These are phyloP conservation scores for Desmodesmus armatus DNA, from an alignment of 139 green algal species.

Conservation along the genomic window DNA sequence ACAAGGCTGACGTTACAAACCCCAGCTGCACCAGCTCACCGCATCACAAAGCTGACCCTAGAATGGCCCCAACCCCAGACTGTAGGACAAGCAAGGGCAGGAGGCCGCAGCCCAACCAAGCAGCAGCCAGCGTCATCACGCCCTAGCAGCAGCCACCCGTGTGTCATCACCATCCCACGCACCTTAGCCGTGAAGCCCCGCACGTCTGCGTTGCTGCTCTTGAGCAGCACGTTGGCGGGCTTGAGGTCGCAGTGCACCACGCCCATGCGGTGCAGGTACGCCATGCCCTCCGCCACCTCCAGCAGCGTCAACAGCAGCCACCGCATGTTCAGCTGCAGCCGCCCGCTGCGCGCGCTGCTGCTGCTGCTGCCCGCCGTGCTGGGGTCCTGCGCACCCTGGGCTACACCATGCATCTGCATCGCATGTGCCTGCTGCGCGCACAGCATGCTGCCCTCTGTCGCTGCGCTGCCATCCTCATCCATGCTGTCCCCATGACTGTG, in stretches of 20 bases:
- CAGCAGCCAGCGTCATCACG: too few relatives aligned
- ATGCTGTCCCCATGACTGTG: background rate
- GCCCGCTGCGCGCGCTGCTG: background rate
- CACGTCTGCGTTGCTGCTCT: constrained; percentile 59
- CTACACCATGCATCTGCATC: background rate
- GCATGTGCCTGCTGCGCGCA: background rate
- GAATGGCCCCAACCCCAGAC: too few relatives aligned
- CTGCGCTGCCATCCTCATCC: background rate
- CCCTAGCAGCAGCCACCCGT: too few relatives aligned
- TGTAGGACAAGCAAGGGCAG: too few relatives aligned
- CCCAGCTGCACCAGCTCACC: too few relatives aligned
- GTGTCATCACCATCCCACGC: too few relatives aligned
- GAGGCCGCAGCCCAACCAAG: too few relatives aligned
- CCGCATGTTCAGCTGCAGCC: constrained; percentile 56
- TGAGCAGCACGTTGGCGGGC: constrained; percentile 77
- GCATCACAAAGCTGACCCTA: too few relatives aligned
- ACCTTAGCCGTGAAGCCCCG: constrained; percentile 83
- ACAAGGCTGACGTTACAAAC: too few relatives aligned
- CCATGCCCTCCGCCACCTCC: constrained; percentile 68
- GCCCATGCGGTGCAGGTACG: constrained; percentile 80
- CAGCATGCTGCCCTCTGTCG: background rate
- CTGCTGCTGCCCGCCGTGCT: background rate
- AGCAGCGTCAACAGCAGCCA: constrained; percentile 71
- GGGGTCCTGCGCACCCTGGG: background rate
- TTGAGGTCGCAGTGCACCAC: constrained; percentile 86